A percentile compares a stretch with the other conserved stretches of the same genome.
phyloP scores from a whole-genome alignment of 257 asterid species.

The Haberlea rhodopensis region DNA sequence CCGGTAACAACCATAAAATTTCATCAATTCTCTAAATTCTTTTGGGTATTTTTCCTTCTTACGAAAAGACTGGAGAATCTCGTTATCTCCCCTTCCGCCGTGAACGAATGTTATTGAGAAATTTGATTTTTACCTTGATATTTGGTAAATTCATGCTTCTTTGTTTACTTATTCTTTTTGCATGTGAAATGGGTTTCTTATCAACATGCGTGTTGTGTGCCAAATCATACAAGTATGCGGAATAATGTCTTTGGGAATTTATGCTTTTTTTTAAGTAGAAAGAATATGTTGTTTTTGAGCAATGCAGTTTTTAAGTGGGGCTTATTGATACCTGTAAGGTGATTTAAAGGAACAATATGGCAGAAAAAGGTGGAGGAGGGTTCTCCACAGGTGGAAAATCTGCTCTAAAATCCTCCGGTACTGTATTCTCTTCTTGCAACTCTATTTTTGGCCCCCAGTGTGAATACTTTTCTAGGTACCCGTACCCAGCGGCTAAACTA shows the following conservation, averaged over 20 bases:
- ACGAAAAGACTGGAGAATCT: not conserved
- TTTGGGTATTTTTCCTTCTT: too few species aligned
- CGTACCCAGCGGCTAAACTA: too few species aligned
- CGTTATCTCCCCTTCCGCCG: not conserved
- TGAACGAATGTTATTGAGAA: not conserved
- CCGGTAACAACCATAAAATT: not conserved
- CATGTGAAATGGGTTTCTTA: not conserved
- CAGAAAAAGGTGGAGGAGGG: conserved; percentile 47
- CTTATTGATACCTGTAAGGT: conserved; percentile 13
- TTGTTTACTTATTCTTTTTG: not conserved
- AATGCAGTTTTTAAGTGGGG: not conserved
- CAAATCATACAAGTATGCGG: not conserved
- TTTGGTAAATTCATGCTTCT: not conserved
- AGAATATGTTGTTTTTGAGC: not conserved
- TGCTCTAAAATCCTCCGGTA: conserved; percentile 40
- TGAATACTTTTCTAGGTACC: not conserved
- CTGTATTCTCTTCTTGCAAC: not conserved
- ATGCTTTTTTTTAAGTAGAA: too few species aligned
- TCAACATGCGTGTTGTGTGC: not conserved
- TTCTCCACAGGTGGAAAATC: conserved; percentile 39
- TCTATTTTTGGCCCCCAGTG: not conserved
- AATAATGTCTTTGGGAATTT: not conserved
- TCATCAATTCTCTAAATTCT: too few species aligned
- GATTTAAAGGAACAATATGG: conserved; percentile 29
- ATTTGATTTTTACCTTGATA: not conserved